Evolutionary conservation across 345 rosid species (phyloP).

Genomic region (Syzygium aromaticum): DNA sequence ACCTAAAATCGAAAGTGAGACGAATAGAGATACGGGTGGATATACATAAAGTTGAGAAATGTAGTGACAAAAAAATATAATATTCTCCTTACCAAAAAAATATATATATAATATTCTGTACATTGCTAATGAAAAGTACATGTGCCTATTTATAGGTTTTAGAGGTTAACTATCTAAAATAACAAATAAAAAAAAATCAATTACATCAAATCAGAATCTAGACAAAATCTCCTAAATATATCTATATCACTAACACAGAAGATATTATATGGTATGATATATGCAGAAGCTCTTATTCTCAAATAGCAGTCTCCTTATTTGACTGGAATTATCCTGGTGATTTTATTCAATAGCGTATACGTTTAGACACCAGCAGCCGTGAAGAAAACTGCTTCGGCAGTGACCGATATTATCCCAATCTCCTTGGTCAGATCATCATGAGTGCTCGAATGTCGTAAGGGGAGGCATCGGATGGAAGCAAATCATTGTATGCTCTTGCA

Average conservation of each 20-base stretch:
- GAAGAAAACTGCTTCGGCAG: not conserved
- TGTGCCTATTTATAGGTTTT: too few relatives aligned
- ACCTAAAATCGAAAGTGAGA: not conserved
- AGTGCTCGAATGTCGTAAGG: not conserved
- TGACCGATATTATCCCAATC: not conserved
- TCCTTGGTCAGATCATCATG: not conserved
- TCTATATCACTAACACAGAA: not conserved
- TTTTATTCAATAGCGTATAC: not conserved
- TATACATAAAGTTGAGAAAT: too few relatives aligned
- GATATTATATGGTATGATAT: not conserved
- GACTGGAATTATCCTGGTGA: not conserved
- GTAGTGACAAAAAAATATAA: too few relatives aligned
- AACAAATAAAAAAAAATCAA: too few relatives aligned
- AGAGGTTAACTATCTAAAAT: too few relatives aligned
- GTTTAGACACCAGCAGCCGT: not conserved
- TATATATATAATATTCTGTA: too few relatives aligned
- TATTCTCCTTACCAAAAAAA: too few relatives aligned
- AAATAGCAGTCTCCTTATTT: not conserved
- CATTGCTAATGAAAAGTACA: too few relatives aligned
- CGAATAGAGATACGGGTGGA: not conserved
- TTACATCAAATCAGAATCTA: too few relatives aligned
- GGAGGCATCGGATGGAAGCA: not conserved
- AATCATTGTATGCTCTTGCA: not conserved
- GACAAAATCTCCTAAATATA: too few relatives aligned
- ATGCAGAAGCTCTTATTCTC: not conserved